Percentiles rank a stretch among this genome's conserved stretches.
Conservation (phyloP, 441 rosid species). For the Capsella rubella region DNA sequence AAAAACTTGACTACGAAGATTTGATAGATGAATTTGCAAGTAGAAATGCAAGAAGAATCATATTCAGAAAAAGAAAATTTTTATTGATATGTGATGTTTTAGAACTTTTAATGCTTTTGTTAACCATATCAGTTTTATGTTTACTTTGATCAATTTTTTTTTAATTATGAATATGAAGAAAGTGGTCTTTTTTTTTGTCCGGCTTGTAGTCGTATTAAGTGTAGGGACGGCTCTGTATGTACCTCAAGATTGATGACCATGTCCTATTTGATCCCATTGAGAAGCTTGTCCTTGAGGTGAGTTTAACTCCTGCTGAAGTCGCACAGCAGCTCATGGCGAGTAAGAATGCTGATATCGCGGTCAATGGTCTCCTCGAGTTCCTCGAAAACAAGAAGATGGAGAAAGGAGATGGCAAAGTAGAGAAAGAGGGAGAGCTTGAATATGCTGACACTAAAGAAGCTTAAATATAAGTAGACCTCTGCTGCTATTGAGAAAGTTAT, state of each 20-base stretch:
- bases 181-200: no score
- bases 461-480: background rate
- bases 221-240: background rate
- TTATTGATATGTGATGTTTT: no score
- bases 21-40: no score
- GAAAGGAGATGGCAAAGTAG: conserved; percentile 16
- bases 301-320: conserved; percentile 43
- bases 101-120: no score
- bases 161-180: no score
- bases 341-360: conserved; percentile 33
- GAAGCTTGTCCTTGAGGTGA: conserved; percentile 37
- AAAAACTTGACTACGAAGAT: no score
- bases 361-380: conserved; percentile 28
- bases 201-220: no score
- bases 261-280: conserved; percentile 35
- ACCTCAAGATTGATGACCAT: conserved; percentile 34
- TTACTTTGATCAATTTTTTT: no score
- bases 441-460: conserved; percentile 26
- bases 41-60: no score
- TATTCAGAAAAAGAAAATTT: no score
- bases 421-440: conserved; percentile 39
- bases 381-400: conserved; percentile 32
- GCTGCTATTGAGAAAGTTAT: no score
- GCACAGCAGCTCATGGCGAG: conserved; percentile 46
- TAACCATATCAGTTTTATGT: no score